Evolutionary conservation across 2,329 filamentous ascomycete genomes (phyloP).

Genomic region (Fusarium aywerte): DNA sequence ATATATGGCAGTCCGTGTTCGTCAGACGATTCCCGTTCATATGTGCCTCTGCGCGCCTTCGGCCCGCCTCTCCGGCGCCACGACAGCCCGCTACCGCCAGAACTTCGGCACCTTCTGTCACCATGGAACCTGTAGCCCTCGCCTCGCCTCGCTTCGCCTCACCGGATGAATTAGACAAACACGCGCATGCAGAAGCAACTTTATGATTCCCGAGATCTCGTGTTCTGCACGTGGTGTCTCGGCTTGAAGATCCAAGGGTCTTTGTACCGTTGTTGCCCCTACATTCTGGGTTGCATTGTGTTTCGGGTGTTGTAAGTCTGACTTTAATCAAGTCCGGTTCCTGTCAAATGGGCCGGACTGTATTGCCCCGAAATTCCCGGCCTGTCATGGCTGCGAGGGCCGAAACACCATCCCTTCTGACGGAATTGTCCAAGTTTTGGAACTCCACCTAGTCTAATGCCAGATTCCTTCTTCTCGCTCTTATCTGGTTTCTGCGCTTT

Average conservation of each 20-base stretch:
- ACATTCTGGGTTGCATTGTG: slow-evolving; percentile 16
- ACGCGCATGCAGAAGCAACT: slow-evolving; percentile 8
- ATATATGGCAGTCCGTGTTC: slow-evolving; percentile 24
- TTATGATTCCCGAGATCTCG: slow-evolving; percentile 22
- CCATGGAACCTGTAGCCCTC: neutral
- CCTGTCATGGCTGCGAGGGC: slow-evolving; percentile 35
- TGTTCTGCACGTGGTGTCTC: slow-evolving; percentile 29
- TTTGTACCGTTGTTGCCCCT: neutral
- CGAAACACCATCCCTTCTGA: slow-evolving; percentile 30
- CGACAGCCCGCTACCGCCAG: slow-evolving; percentile 45
- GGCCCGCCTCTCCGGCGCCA: slow-evolving; percentile 52
- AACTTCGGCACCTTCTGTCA: slow-evolving; percentile 39
- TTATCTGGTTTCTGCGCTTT: neutral
- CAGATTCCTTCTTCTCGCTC: slow-evolving; percentile 2
- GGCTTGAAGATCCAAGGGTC: slow-evolving; percentile 26
- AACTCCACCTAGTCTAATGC: neutral
- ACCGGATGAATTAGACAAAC: slow-evolving; percentile 18
- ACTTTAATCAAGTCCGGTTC: slow-evolving; percentile 7
- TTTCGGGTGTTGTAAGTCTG: slow-evolving; percentile 16
- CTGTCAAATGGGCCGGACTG: slow-evolving; percentile 21
- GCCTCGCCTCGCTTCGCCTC: slow-evolving; percentile 15
- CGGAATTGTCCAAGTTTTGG: slow-evolving; percentile 4
- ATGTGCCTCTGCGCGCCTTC: slow-evolving; percentile 44
- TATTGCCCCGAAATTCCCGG: slow-evolving; percentile 34
- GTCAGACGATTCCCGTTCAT: slow-evolving; percentile 43